These are phyloP conservation scores for Candida dubliniensis DNA, from an alignment of 1,139 yeast genomes.

Conservation along the genomic window DNA sequence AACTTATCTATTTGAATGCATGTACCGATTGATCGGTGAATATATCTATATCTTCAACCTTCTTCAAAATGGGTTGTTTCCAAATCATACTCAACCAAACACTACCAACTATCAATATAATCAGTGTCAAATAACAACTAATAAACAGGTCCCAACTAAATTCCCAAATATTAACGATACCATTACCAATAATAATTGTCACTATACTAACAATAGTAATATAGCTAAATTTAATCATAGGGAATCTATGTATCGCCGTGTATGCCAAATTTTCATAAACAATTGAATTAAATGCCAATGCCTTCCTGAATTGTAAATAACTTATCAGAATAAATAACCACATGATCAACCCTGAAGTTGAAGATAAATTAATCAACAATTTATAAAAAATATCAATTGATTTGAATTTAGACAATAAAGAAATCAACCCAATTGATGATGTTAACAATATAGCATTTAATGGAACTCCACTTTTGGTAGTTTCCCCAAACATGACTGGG, in stretches of 20 bases:
- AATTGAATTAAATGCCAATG: conserved; percentile 9
- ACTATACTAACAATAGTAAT: conserved; percentile 15
- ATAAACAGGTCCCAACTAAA: conserved; percentile 15
- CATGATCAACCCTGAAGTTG: conserved; percentile 27
- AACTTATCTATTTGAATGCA: conserved; percentile 11
- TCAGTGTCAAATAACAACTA: conserved; percentile 16
- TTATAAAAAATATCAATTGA: conserved; percentile 18
- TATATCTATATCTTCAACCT: conserved; percentile 11
- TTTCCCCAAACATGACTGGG: conserved; percentile 6
- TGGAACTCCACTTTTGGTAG: conserved; percentile 19
- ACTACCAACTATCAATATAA: conserved; percentile 8
- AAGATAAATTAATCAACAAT: conserved; percentile 21
- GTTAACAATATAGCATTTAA: conserved; percentile 20
- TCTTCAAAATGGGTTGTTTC: conserved; percentile 13
- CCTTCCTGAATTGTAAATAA: conserved; percentile 15
- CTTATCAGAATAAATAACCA: conserved; percentile 21
- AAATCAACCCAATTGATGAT: conserved; percentile 19
- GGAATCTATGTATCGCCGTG: conserved; percentile 4
- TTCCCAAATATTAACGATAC: conserved; percentile 14
- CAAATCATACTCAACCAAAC: conserved; percentile 10
- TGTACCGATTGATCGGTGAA: conserved; percentile 10
- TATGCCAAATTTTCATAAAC: conserved; percentile 6
- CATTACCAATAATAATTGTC: conserved; percentile 16
- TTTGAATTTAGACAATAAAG: conserved; percentile 16
- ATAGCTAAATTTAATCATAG: conserved; percentile 9